Base-by-base conservation (phyloP, 1,139 yeast genomes). In the Geotrichum klebahnii region DNA sequence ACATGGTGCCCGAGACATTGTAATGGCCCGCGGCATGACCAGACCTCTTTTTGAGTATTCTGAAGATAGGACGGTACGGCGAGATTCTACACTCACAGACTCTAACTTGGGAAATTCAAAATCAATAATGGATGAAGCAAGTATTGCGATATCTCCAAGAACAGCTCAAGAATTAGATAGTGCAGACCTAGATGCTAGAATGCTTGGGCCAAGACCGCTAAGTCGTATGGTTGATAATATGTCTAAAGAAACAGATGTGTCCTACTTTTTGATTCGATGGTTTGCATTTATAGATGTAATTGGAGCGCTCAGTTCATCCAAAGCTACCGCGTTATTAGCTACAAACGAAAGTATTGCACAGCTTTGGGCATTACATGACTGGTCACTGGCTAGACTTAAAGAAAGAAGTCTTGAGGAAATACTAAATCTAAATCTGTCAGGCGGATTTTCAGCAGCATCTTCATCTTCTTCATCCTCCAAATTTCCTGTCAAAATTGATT, bases 281-380 rank as follows among this genome's bases (percentile, higher is more conserved):
- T 82, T 81, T 61, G 84, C 82, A 0, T 85, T 82, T 58, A 71
- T 82, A 43, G 90, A 84, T 59, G 79, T 82, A 1, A 74, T 84
- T 34, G 87, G 89, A 0, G 77, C 82, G 1, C 67, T 84, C 31
- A 59, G 64, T 26, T 61, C 67, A 3, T 55, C 61, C 22, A 46
- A 57, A 17, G 65, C 65, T 1, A 53, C 61, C 2, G 61, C 67
- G 2, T 55, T 61, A 12, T 50, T 63, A 20, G 54, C 60, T 3
- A 58, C 58, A 14, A 57, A 59, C 22, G 62, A 57, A 35, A 48
- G 59, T 28, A 57, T 57, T 34, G 57, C 63, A 1, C 61, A 60
- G 35, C 55, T 60, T 26, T 61, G 66, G 65, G 53, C 61, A 2
- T 52, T 57, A 12, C 61, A 62, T 6, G 54, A 45, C 16, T 55